Evolutionary conservation across 768 basidiomycete species (phyloP), one percentile per base, ranked within the genome.

Genomic region (Xerocomellus dryophilus): DNA sequence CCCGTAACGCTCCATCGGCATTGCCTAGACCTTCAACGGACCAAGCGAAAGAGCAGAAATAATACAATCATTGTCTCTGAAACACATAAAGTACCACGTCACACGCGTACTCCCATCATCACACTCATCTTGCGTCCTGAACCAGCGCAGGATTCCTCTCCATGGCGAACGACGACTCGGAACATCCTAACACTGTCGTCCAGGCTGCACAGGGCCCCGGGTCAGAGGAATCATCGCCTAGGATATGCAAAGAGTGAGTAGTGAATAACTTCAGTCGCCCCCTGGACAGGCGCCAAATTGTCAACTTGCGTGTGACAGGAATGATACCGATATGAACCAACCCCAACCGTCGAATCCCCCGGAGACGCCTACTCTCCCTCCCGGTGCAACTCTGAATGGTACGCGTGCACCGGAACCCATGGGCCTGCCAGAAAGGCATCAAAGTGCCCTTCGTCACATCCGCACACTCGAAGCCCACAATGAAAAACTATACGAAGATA

Each of bases 371-470:
- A 50, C 44, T 7, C 47, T 49, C 18, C 43, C 59, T 51, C 41
- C 39, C 40, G 25, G 41, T 20, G 23, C 9, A 20, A 17, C 38
- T 20, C 11, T 25, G 17, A 23, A 43, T 17, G 79, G 76, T 65
- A 74, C 74, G 12, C 81, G 75, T 58, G 69, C 79, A 21, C 60
- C 70, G 5, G 80, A 80, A 56, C 71, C 70, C 57, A 74, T 78
- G 18, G 70, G 73, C 7, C 71, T 81, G 10, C 44, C 41, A 17
- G 67, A 72, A 17, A 57, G 34, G 7, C 43, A 61, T 47, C 58
- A 63, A 21, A n/a, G 31, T 14, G 38, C 56, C 53, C 49, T 71
- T 5, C 71, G 69, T 43, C 75, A 66, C 32, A 45, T 81, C 31
- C 67, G 67, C 29, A 45, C 58, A 1, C 54, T 73, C 17, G 55